phyloP scores from a whole-genome alignment of 148 eudicot genomes.

The Rhododendron kiyosumense region DNA sequence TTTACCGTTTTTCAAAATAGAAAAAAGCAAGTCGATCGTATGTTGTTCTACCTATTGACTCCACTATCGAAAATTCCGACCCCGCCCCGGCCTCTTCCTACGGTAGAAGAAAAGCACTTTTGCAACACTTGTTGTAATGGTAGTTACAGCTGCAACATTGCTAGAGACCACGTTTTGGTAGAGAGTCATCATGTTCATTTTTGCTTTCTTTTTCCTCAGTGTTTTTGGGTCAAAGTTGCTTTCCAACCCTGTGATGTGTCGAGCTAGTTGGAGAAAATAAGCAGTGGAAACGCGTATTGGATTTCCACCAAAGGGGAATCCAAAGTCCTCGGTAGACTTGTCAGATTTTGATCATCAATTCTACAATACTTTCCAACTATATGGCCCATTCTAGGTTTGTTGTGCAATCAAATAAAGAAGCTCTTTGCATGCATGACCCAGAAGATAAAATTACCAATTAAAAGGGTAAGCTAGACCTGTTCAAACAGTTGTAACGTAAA shows the following conservation, averaged over 20 bases:
- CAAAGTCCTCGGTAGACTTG: neutral
- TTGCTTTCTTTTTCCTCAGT: neutral
- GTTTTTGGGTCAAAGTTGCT: neutral
- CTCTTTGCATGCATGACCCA: neutral
- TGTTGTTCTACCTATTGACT: too few relatives aligned
- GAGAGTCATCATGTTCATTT: neutral
- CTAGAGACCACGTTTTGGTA: neutral
- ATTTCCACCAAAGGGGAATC: neutral
- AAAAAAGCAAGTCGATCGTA: too few relatives aligned
- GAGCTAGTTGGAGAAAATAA: neutral
- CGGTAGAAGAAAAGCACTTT: too few relatives aligned
- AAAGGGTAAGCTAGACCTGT: neutral
- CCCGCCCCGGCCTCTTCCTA: too few relatives aligned
- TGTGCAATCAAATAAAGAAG: neutral
- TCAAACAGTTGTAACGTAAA: neutral
- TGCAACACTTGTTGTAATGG: neutral
- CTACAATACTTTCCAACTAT: neutral
- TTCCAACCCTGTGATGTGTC: neutral
- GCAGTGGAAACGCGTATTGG: neutral
- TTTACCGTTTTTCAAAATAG: too few relatives aligned
- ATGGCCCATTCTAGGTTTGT: neutral
- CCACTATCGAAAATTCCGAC: too few relatives aligned
- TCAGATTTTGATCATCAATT: neutral
- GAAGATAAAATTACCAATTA: neutral
- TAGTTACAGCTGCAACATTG: neutral